Percentiles rank a stretch among this genome's conserved stretches.
phyloP scores from a whole-genome alignment of 2,329 filamentous ascomycete species.

The Fusarium anthophilum region DNA sequence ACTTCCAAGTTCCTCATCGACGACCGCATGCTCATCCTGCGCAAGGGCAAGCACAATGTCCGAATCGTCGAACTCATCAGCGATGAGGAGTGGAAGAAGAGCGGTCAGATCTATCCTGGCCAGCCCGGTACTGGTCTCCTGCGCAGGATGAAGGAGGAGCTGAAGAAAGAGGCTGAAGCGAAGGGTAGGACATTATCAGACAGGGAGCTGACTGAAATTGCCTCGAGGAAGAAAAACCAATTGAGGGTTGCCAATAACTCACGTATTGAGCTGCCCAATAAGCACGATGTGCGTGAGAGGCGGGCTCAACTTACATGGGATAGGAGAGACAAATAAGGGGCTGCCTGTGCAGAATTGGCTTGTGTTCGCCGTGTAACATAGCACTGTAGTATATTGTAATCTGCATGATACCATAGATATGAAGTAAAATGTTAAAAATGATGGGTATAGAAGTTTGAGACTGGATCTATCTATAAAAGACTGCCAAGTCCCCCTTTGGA shows the following conservation, averaged over 20 bases:
- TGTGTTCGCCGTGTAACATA: constrained; percentile 29
- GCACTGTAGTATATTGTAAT: constrained; percentile 45
- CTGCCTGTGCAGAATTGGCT: background rate
- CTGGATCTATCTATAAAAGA: constrained; percentile 60
- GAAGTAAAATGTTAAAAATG: constrained; percentile 33
- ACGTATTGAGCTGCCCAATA: constrained; percentile 52
- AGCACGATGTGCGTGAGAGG: constrained; percentile 46
- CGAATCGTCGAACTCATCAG: constrained; percentile 68
- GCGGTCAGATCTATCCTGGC: constrained; percentile 63
- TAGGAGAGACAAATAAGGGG: constrained; percentile 11
- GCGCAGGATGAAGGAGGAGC: constrained; percentile 53
- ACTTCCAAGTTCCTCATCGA: constrained; percentile 70
- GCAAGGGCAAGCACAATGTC: constrained; percentile 71
- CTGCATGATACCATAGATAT: constrained; percentile 43
- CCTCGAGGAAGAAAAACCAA: constrained; percentile 26
- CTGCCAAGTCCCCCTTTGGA: constrained; percentile 61
- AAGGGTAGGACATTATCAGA: constrained; percentile 44
- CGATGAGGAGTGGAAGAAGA: constrained; percentile 62
- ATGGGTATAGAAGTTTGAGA: constrained; percentile 6
- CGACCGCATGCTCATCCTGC: constrained; percentile 65
- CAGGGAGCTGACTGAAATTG: constrained; percentile 39
- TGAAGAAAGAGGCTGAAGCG: constrained; percentile 49
- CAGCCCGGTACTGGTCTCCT: constrained; percentile 60
- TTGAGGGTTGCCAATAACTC: constrained; percentile 53
- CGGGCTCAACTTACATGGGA: constrained; percentile 37